Evolutionary conservation across 495 filamentous ascomycete genomes (phyloP).

Genomic region (Patellaria atrata): DNA sequence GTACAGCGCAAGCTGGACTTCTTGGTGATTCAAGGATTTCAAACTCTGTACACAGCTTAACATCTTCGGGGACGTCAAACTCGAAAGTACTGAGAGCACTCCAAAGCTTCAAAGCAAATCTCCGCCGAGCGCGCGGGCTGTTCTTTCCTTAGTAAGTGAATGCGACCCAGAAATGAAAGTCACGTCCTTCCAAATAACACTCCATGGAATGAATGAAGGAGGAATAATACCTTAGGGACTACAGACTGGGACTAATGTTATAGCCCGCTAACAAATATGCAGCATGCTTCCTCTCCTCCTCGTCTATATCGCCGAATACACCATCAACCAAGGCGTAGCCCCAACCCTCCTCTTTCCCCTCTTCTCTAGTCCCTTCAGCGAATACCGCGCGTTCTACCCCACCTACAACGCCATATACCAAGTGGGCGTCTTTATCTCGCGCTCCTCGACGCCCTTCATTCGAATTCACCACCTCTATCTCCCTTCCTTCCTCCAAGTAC

Average conservation of each 20-base stretch:
- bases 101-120: constrained; percentile 33
- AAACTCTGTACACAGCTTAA: constrained; percentile 10
- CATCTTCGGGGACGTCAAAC: neutral
- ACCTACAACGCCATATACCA: constrained; percentile 89
- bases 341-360: constrained; percentile 84
- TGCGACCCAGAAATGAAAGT: neutral
- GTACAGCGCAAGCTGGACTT: constrained; percentile 29
- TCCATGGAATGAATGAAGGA: too few species aligned
- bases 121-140: constrained; percentile 38
- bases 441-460: constrained; percentile 76
- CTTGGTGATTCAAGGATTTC: constrained; percentile 24
- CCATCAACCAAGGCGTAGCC: constrained; percentile 84
- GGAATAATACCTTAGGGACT: too few species aligned
- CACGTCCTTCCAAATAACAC: constrained; percentile 1
- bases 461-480: constrained; percentile 68
- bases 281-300: constrained; percentile 85
- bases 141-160: constrained; percentile 52
- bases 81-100: constrained; percentile 8
- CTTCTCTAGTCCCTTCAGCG: constrained; percentile 52
- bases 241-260: too few species aligned
- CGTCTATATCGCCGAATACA: constrained; percentile 92
- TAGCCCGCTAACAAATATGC: constrained; percentile 17
- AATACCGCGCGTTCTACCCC: constrained; percentile 84
- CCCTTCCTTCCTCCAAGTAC: constrained; percentile 68
- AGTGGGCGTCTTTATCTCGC: constrained; percentile 82